A percentile compares a stretch with the other conserved stretches of the same genome.
phyloP scores from a whole-genome alignment of 106 monocot species.

The Narthecium ossifragum region DNA sequence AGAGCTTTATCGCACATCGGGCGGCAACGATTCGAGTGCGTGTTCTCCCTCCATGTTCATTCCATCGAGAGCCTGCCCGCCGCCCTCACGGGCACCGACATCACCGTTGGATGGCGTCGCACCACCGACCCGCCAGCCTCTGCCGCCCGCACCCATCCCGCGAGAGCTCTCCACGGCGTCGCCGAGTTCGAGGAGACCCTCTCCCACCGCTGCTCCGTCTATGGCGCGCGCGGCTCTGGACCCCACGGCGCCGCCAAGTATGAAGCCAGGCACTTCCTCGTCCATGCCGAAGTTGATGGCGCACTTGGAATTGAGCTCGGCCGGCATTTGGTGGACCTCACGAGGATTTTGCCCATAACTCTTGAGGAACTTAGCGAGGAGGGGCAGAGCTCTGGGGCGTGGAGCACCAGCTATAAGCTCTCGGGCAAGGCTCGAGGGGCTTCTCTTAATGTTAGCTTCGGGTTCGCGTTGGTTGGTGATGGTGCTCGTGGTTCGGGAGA shows the following conservation, averaged over 20 bases:
- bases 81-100: slow-evolving; percentile 25
- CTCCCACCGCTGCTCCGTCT: slow-evolving; percentile 53
- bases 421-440: slow-evolving; percentile 75
- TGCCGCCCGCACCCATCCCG: slow-evolving; percentile 37
- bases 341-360: slow-evolving; percentile 60
- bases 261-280: slow-evolving; percentile 55
- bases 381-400: slow-evolving; percentile 47
- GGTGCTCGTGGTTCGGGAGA: background rate
- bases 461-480: slow-evolving; percentile 29
- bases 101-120: slow-evolving; percentile 66
- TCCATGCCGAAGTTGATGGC: slow-evolving; percentile 35
- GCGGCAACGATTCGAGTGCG: slow-evolving; percentile 67
- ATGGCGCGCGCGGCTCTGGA: slow-evolving; percentile 29
- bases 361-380: slow-evolving; percentile 63
- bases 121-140: slow-evolving; percentile 23
- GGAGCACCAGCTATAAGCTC: slow-evolving; percentile 80
- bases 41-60: slow-evolving; percentile 74
- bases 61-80: slow-evolving; percentile 54
- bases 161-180: slow-evolving; percentile 27
- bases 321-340: slow-evolving; percentile 62
- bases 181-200: slow-evolving; percentile 71
- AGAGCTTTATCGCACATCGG: slow-evolving; percentile 65
- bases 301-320: slow-evolving; percentile 66
- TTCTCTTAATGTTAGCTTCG: slow-evolving; percentile 66
- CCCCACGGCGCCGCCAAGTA: slow-evolving; percentile 56